Percentiles rank a stretch among this genome's conserved stretches.
Conservation (phyloP, 495 filamentous ascomycete genomes). For the Penicillium manginii region DNA sequence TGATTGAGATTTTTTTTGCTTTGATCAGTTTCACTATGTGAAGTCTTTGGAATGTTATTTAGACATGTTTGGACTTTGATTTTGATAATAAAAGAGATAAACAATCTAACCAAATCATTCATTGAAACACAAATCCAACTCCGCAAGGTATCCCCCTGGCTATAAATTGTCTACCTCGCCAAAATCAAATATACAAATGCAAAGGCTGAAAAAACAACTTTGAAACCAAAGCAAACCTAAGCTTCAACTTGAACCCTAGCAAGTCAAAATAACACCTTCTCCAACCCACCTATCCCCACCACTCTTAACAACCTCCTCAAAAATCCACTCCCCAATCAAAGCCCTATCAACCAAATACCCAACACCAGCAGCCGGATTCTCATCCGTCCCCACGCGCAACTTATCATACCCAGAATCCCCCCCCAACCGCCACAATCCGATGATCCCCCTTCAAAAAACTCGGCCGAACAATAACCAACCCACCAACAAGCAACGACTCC, state of each 20-base stretch:
- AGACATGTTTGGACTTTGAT: neutral
- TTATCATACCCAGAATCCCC: constrained; percentile 17
- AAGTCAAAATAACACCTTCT: constrained; percentile 40
- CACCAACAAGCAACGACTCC: constrained; percentile 23
- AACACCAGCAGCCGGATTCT: constrained; percentile 35
- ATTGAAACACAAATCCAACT: no score
- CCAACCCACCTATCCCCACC: constrained; percentile 42
- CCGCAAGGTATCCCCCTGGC: no score
- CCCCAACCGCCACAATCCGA: constrained; percentile 9
- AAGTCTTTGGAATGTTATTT: neutral
- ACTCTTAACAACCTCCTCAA: constrained; percentile 37
- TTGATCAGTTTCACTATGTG: neutral
- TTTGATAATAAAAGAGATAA: no score
- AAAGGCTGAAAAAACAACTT: neutral
- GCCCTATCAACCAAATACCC: constrained; percentile 44
- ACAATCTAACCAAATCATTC: no score
- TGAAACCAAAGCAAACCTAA: neutral
- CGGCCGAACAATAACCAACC: constrained; percentile 38
- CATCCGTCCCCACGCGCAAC: constrained; percentile 40
- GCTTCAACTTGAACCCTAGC: constrained; percentile 20
- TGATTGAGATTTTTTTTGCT: neutral
- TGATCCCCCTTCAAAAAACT: constrained; percentile 40
- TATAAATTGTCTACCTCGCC: no score
- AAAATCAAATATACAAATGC: no score
- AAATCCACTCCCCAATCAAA: constrained; percentile 49